Conservation (phyloP, 805 yeast species). For the Debaryomyces prosopidis region DNA sequence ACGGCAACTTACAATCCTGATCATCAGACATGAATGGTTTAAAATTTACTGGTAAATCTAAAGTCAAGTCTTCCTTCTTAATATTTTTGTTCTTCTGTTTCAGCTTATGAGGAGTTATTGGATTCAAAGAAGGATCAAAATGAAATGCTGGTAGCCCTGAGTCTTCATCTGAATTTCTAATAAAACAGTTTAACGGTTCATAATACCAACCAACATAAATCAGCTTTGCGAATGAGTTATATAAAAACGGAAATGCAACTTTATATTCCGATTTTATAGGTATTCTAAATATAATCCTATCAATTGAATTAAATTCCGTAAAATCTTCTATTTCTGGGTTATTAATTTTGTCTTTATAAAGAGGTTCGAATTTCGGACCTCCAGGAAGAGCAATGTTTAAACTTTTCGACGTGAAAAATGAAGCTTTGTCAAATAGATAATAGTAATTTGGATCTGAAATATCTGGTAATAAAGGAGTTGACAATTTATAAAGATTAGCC, state of each 20-base stretch:
- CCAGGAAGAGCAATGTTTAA: conserved; percentile 86
- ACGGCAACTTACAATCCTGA: conserved; percentile 10
- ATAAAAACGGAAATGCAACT: conserved; percentile 84
- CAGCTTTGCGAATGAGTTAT: conserved; percentile 72
- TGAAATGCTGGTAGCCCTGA: conserved; percentile 56
- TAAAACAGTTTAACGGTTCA: conserved; percentile 56
- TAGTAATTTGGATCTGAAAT: conserved; percentile 56
- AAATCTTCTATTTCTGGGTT: conserved; percentile 69
- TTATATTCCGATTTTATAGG: conserved; percentile 80
- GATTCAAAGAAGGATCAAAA: conserved; percentile 56
- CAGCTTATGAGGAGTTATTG: conserved; percentile 40
- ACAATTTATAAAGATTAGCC: conserved; percentile 63
- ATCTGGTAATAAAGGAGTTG: conserved; percentile 71
- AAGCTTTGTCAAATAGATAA: conserved; percentile 72
- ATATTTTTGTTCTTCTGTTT: conserved; percentile 25
- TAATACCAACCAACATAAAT: conserved; percentile 65
- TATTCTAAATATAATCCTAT: conserved; percentile 77
- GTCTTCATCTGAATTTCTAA: conserved; percentile 29
- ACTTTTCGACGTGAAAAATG: conserved; percentile 90
- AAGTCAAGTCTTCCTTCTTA: conserved; percentile 24
- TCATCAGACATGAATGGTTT: conserved; percentile 48
- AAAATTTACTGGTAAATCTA: conserved; percentile 43
- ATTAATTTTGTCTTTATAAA: conserved; percentile 60
- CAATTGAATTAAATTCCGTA: conserved; percentile 88
- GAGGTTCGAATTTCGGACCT: conserved; percentile 94